A percentile compares a stretch with the other conserved stretches of the same genome.
phyloP scores from a whole-genome alignment of 495 filamentous ascomycete species.

The Immersiella caudata region DNA sequence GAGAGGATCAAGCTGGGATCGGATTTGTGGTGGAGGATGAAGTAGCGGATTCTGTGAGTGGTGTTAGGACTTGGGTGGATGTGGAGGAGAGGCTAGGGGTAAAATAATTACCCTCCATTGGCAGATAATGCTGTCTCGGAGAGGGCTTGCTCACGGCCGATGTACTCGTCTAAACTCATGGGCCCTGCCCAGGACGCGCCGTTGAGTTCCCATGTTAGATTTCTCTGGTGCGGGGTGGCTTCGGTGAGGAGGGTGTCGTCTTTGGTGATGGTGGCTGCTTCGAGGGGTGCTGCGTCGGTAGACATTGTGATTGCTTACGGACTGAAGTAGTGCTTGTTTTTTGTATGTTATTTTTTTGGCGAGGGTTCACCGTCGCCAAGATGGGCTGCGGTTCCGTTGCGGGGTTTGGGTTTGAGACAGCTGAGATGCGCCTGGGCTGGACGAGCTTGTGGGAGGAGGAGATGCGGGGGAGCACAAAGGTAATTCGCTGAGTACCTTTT shows the following conservation, averaged over 20 bases:
- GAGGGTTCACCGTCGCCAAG: no score
- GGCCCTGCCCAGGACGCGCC: slow-evolving; percentile 28
- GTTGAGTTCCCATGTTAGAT: slow-evolving; percentile 31
- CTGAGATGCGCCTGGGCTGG: no score
- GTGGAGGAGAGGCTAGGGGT: neutral
- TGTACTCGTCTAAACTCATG: slow-evolving; percentile 26
- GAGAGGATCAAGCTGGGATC: slow-evolving; percentile 27
- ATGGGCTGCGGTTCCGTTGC: no score
- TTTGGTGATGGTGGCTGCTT: neutral
- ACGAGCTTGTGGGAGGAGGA: no score
- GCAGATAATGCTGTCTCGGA: slow-evolving; percentile 24
- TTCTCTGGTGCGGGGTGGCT: slow-evolving; percentile 26
- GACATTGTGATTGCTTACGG: slow-evolving; percentile 15
- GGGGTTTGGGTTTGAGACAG: no score
- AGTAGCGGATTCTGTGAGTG: slow-evolving; percentile 20
- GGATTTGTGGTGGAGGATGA: slow-evolving; percentile 24
- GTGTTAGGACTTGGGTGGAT: neutral
- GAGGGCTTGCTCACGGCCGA: slow-evolving; percentile 26
- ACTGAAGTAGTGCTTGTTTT: no score
- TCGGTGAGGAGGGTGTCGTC: slow-evolving; percentile 24
- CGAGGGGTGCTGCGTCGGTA: slow-evolving; percentile 2
- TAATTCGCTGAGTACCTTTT: no score
- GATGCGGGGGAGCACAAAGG: no score
- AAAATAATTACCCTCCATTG: slow-evolving; percentile 14
- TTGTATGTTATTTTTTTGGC: no score